Percentiles rank a stretch among this genome's conserved stretches.
These are phyloP conservation scores for Terana coerulea DNA, from an alignment of 768 basidiomycete species.

Conservation along the genomic window DNA sequence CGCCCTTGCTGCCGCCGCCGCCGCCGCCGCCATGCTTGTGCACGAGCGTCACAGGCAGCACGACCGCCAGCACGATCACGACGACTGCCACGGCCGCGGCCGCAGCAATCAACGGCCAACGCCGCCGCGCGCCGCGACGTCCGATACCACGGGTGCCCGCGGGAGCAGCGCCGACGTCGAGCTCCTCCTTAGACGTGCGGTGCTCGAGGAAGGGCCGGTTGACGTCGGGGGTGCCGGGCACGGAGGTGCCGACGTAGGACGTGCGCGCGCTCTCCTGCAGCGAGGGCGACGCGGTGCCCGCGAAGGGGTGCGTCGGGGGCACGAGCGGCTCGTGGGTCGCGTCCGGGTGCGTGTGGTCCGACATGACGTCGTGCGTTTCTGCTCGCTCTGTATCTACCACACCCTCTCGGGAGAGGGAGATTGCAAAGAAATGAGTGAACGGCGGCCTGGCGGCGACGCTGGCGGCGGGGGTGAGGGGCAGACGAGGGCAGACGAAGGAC, in stretches of 20 bases:
- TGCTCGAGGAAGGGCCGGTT: slow-evolving; percentile 15
- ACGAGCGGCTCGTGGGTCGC: not conserved
- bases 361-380: not conserved
- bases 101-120: slow-evolving; percentile 9
- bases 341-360: not conserved
- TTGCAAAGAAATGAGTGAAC: not conserved
- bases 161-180: not conserved
- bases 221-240: slow-evolving; percentile 12
- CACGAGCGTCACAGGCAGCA: slow-evolving; percentile 23
- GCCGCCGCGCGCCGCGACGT: slow-evolving; percentile 3
- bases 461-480: not conserved
- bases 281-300: slow-evolving; percentile 4
- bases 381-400: too few relatives aligned
- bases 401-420: not conserved
- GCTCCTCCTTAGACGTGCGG: slow-evolving; percentile 4
- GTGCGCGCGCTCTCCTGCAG: slow-evolving; percentile 16
- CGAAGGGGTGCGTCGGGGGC: not conserved
- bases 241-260: slow-evolving; percentile 14
- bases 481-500: not conserved
- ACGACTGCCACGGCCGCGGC: slow-evolving; percentile 16
- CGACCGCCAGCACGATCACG: slow-evolving; percentile 24
- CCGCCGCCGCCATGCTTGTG: slow-evolving; percentile 16
- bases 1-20: slow-evolving; percentile 1
- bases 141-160: not conserved
- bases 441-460: not conserved